Evolutionary conservation across 2,329 filamentous ascomycete species (phyloP).

Genomic region (Thelonectria olida): DNA sequence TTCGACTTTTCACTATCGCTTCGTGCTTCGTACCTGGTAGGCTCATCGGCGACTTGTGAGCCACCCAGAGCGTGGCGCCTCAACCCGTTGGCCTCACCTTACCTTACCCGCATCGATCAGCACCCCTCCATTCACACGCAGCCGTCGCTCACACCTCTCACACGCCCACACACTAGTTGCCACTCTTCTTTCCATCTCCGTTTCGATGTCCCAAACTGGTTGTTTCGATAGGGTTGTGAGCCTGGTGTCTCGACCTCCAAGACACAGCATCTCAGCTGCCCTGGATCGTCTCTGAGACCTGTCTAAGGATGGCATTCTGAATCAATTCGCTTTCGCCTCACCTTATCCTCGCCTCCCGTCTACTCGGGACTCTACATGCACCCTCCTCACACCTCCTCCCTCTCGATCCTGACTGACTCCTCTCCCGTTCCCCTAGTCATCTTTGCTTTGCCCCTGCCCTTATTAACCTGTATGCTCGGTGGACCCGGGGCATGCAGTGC

Average conservation of each 20-base stretch:
- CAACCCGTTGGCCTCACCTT: conserved; percentile 39
- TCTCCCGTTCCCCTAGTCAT: conserved; percentile 5
- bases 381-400: conserved; percentile 24
- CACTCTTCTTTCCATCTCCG: conserved; percentile 8
- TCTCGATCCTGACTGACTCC: not conserved
- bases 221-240: not conserved
- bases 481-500: conserved; percentile 32
- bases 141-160: conserved; percentile 22
- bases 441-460: conserved; percentile 34
- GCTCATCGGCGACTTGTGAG: conserved; percentile 27
- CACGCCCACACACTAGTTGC: conserved; percentile 17
- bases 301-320: conserved; percentile 4
- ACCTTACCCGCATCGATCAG: conserved; percentile 26
- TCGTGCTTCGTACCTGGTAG: not conserved
- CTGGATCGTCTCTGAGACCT: conserved; percentile 7
- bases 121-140: conserved; percentile 12
- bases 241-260: conserved; percentile 1
- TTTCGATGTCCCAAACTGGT: conserved; percentile 2
- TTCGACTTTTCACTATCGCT: not conserved
- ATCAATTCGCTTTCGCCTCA: conserved; percentile 20
- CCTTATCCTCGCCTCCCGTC: conserved; percentile 27
- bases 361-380: conserved; percentile 5
- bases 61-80: conserved; percentile 30
- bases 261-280: conserved; percentile 9
- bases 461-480: conserved; percentile 16